A percentile compares a stretch with the other conserved stretches of the same genome.
phyloP scores from a whole-genome alignment of 768 basidiomycete genomes.

The Auriscalpium orientale region DNA sequence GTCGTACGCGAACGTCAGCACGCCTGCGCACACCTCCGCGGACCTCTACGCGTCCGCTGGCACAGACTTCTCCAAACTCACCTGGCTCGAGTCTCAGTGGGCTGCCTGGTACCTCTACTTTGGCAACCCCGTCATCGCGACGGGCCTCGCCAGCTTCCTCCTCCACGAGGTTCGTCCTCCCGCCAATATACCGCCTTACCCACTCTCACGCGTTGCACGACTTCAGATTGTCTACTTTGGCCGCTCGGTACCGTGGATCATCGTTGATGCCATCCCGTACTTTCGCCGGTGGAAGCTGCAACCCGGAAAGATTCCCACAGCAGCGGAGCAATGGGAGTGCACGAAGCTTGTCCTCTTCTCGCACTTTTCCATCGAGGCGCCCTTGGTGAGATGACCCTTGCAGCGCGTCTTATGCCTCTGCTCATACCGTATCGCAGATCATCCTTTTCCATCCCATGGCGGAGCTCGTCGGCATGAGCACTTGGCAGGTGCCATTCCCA shows the following conservation, averaged over 20 bases:
- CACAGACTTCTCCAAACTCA: constrained; percentile 53
- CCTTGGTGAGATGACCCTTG: constrained; percentile 48
- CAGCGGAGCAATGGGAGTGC: constrained; percentile 88
- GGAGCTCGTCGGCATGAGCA: constrained; percentile 80
- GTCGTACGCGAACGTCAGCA: no score
- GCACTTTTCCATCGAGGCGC: constrained; percentile 93
- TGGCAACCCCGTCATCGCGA: constrained; percentile 86
- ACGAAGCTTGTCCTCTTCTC: constrained; percentile 90
- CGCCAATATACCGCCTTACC: not conserved
- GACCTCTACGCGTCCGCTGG: constrained; percentile 46
- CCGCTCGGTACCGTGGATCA: constrained; percentile 89
- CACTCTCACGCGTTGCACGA: not conserved
- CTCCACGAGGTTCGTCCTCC: constrained; percentile 75
- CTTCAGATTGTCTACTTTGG: constrained; percentile 91
- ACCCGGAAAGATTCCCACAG: constrained; percentile 72
- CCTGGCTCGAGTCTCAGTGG: constrained; percentile 76
- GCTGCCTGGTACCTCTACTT: constrained; percentile 79
- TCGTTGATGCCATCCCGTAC: constrained; percentile 90
- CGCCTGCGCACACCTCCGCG: constrained; percentile 21
- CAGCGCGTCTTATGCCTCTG: not conserved
- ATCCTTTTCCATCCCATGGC: constrained; percentile 90
- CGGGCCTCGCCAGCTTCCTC: constrained; percentile 86
- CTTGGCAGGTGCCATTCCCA: constrained; percentile 92
- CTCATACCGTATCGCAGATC: constrained; percentile 40
- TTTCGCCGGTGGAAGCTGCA: constrained; percentile 94